phyloP scores from a whole-genome alignment of 208 protist genomes.

The Trypanosoma rangeli region DNA sequence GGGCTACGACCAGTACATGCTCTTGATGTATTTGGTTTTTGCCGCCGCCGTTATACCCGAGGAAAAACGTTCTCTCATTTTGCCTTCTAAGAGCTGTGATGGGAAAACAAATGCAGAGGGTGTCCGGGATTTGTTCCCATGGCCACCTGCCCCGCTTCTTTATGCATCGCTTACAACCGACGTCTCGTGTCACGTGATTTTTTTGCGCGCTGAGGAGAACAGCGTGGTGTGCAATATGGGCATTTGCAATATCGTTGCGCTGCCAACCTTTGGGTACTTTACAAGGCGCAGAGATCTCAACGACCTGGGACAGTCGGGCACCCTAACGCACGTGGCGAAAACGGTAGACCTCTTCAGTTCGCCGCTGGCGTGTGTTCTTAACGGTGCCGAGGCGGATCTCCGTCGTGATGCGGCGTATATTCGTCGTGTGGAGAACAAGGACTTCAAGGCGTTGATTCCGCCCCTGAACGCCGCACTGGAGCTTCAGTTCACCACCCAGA shows the following conservation, averaged over 20 bases:
- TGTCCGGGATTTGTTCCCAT: constrained; percentile 40
- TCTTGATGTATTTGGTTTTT: constrained; percentile 69
- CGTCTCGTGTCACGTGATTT: constrained; percentile 58
- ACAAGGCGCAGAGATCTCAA: constrained; percentile 53
- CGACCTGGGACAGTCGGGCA: constrained; percentile 23
- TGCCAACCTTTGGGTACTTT: constrained; percentile 58
- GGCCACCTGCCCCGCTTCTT: constrained; percentile 69
- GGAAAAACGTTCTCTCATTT: not conserved
- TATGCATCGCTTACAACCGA: constrained; percentile 38
- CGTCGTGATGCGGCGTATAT: constrained; percentile 33
- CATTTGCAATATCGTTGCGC: constrained; percentile 27
- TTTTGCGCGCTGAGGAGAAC: constrained; percentile 42
- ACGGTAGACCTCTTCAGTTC: constrained; percentile 81
- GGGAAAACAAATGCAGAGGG: constrained; percentile 4
- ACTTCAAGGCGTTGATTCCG: constrained; percentile 38
- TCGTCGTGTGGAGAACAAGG: constrained; percentile 37
- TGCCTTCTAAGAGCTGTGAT: not conserved
- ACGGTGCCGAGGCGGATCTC: constrained; percentile 41
- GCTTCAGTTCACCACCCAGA: not conserved
- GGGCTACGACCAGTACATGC: constrained; percentile 78
- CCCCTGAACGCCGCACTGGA: constrained; percentile 30
- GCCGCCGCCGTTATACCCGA: constrained; percentile 47
- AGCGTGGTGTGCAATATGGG: constrained; percentile 50
- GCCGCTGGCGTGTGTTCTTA: constrained; percentile 66
- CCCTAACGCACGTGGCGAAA: constrained; percentile 34